phyloP scores from a whole-genome alignment of 2,329 filamentous ascomycete species.

The Sporothrix protearum region DNA sequence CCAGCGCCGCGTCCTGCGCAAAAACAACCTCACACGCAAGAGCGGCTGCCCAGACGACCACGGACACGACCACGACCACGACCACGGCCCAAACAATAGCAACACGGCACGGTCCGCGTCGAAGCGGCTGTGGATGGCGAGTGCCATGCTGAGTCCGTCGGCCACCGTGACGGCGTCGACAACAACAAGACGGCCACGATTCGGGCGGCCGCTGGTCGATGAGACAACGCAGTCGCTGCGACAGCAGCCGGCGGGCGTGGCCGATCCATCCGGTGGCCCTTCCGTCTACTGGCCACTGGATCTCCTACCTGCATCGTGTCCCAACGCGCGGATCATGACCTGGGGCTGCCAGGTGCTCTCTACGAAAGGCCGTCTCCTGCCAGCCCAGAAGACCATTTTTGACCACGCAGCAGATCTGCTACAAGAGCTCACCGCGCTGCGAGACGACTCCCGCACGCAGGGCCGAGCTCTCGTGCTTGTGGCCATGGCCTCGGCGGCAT shows the following conservation, averaged over 20 bases:
- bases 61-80: not conserved
- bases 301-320: slow-evolving; percentile 35
- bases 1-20: slow-evolving; percentile 21
- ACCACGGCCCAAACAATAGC: not conserved
- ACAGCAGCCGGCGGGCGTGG: not conserved
- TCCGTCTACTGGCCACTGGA: slow-evolving; percentile 35
- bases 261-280: not conserved
- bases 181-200: slow-evolving; percentile 21
- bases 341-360: slow-evolving; percentile 36
- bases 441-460: slow-evolving; percentile 24
- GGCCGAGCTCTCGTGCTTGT: slow-evolving; percentile 33
- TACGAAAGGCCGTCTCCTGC: slow-evolving; percentile 31
- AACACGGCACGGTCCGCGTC: slow-evolving; percentile 20
- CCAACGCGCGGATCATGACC: slow-evolving; percentile 33
- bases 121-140: not conserved
- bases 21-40: slow-evolving; percentile 11
- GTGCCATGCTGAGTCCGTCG: not conserved
- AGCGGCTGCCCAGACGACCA: not conserved
- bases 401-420: slow-evolving; percentile 34
- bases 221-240: slow-evolving; percentile 11
- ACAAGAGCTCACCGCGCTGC: slow-evolving; percentile 30
- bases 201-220: slow-evolving; percentile 11
- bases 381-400: slow-evolving; percentile 33
- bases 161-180: not conserved
- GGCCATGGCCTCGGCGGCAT: slow-evolving; percentile 36